A percentile compares a stretch with the other conserved stretches of the same genome.
Evolutionary conservation across 345 rosid species (phyloP).

Genomic region (Syzygium aqueum): DNA sequence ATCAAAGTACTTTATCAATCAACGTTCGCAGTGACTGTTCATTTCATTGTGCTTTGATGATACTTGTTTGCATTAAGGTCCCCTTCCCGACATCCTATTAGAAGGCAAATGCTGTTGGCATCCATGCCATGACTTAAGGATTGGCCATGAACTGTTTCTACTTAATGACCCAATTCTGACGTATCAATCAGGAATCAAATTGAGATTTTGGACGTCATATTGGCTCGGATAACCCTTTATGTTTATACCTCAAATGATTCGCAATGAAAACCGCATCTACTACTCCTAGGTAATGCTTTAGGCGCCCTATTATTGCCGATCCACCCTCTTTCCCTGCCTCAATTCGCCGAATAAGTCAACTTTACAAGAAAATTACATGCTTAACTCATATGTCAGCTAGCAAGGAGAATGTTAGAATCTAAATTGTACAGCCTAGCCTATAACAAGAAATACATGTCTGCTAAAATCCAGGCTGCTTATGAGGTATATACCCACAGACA

Average conservation of each 20-base stretch:
- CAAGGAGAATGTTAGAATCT: neutral
- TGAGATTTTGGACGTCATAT: neutral
- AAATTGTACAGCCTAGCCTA: neutral
- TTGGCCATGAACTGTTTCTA: neutral
- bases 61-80: neutral
- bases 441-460: neutral
- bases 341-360: neutral
- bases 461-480: neutral
- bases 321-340: neutral
- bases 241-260: neutral
- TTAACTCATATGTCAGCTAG: neutral
- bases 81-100: neutral
- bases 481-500: neutral
- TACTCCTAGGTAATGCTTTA: neutral
- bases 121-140: neutral
- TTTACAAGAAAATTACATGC: neutral
- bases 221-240: neutral
- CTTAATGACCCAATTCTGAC: neutral
- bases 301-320: neutral
- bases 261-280: neutral
- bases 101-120: neutral
- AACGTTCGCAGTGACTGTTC: neutral
- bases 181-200: neutral
- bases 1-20: neutral
- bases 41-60: neutral